Evolutionary conservation across 331 rosid species (phyloP), one percentile per base, ranked within the genome.

Genomic region (Ulmus americana): DNA sequence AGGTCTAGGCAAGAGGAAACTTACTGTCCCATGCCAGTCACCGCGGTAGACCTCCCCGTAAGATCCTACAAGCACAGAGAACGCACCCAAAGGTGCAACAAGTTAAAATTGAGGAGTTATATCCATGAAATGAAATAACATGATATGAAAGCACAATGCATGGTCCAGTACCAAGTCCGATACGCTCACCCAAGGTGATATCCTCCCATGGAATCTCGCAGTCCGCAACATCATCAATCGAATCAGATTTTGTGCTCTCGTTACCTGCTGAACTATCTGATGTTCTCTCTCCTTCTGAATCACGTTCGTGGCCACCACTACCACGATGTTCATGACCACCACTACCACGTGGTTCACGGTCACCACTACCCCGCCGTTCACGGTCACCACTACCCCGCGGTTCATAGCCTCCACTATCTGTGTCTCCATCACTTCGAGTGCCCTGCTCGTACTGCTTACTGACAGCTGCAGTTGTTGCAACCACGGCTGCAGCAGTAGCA

Each of bases 21-120:
- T 83, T 80, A 92, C 98, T 55, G 98, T 92, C 78, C 97, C 98
- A 73, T 73, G 87, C 98, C 95, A 92, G 68, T 89, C 98, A 60
- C 97, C 98, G 18, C 77, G 95, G 77, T 89, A 85, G 49, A 92
- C 98, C 84, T 92, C 98, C 57, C 98, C 98, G 74, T 92, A 92
- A 16, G 97, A 87, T 74, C 98, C 98, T 92, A 78, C 76, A 87
- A 60, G 4, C 55, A 57, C 53, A 71, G 68, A 67, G 50, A 28
- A 70, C 12, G 49, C 44, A 70, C 73, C 35, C 42, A 46, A 58
- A 70, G 60, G 10, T 58, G 48, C 58, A 72, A 28, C 35, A 63
- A 77, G 69, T 61, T 62, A 50, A 70, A 77, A 49, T 71, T 56
- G 61, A 15, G 66, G 39, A 47, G 64, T 63, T 40, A 57, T 61